A percentile compares a stretch with the other conserved stretches of the same genome.
phyloP scores from a whole-genome alignment of 2,329 filamentous ascomycete genomes.

The Zymoseptoria ardabiliae region DNA sequence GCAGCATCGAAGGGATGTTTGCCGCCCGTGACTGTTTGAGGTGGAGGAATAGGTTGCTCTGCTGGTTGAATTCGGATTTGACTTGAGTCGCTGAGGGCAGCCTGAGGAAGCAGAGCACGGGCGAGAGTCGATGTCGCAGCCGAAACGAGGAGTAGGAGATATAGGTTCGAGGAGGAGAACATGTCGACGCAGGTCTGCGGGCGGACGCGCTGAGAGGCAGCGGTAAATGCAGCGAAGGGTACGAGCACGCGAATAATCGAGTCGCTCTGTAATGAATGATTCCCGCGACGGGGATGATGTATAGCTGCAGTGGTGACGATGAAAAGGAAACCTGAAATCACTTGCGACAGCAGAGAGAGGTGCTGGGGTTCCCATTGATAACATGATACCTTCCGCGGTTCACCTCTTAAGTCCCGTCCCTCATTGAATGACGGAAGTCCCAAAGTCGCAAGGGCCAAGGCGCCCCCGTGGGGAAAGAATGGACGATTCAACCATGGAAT shows the following conservation, averaged over 20 bases:
- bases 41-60: not conserved
- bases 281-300: too few relatives aligned
- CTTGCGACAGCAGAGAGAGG: too few relatives aligned
- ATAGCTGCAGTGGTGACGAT: too few relatives aligned
- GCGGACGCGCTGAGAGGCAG: not conserved
- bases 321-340: too few relatives aligned
- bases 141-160: not conserved
- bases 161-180: not conserved
- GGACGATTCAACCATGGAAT: not conserved
- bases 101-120: not conserved
- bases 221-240: not conserved
- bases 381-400: not conserved
- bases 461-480: not conserved
- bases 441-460: not conserved
- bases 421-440: not conserved
- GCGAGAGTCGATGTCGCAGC: not conserved
- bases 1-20: slow-evolving; percentile 17
- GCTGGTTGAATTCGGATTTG: not conserved
- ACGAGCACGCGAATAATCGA: not conserved
- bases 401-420: not conserved
- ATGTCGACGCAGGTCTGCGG: not conserved
- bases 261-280: not conserved
- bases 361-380: too few relatives aligned
- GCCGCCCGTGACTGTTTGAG: not conserved
- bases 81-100: not conserved